A percentile compares a stretch with the other conserved stretches of the same genome.
phyloP scores from a whole-genome alignment of 805 yeast genomes.

The Saccharomycopsis javanensis region DNA sequence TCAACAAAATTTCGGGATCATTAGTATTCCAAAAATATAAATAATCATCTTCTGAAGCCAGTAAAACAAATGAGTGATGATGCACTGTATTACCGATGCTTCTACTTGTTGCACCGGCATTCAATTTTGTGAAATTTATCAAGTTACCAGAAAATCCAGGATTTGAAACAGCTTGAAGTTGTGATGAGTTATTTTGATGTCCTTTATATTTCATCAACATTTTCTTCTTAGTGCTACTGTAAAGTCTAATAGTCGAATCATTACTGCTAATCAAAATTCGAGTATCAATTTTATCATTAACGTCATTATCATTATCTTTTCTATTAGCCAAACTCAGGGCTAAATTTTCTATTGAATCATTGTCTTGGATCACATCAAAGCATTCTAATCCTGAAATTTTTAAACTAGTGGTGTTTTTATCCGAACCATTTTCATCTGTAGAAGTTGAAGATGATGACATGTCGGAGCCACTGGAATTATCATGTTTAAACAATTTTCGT shows the following conservation, averaged over 20 bases:
- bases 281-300: constrained; percentile 26
- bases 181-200: constrained; percentile 56
- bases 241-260: constrained; percentile 68
- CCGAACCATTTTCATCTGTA: background rate
- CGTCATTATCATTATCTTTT: background rate
- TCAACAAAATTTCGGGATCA: constrained; percentile 23
- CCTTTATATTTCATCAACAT: constrained; percentile 69
- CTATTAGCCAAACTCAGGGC: background rate
- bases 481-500: constrained; percentile 30
- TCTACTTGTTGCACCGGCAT: background rate
- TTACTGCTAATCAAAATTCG: constrained; percentile 61
- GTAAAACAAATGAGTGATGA: constrained; percentile 46
- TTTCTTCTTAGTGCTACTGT: constrained; percentile 43
- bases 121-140: background rate
- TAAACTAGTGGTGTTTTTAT: background rate
- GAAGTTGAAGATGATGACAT: background rate
- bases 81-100: constrained; percentile 33
- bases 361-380: constrained; percentile 24
- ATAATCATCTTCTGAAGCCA: constrained; percentile 86
- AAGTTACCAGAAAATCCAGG: background rate
- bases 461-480: constrained; percentile 31
- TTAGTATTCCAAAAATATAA: constrained; percentile 66
- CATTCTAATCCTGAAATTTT: constrained; percentile 71
- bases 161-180: constrained; percentile 47
- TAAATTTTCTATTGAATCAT: constrained; percentile 1